Conservation (phyloP, 1,284 basidiomycete genomes). For the Coniophora puteana region DNA sequence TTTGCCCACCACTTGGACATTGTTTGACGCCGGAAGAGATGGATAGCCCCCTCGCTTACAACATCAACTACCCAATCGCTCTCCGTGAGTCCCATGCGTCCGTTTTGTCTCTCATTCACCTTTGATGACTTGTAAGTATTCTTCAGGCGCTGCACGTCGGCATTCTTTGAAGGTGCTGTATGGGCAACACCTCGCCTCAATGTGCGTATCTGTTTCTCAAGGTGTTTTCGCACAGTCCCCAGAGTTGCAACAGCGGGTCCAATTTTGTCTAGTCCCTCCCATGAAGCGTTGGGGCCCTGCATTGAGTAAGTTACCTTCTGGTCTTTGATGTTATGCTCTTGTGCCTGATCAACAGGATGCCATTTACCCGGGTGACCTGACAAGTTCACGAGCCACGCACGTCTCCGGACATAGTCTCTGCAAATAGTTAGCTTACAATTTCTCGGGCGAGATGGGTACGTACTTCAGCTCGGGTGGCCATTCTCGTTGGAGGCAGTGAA, state of each 20-base stretch:
- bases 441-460: conserved; percentile 4
- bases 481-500: conserved; percentile 32
- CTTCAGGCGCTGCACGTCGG: conserved; percentile 2
- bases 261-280: conserved; percentile 26
- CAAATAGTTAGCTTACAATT: background rate
- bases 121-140: background rate
- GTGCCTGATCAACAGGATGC: conserved; percentile 22
- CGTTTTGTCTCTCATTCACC: background rate
- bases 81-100: no score
- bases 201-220: conserved; percentile 23
- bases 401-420: conserved; percentile 24
- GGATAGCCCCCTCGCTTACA: background rate
- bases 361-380: conserved; percentile 21
- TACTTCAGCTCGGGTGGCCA: conserved; percentile 27
- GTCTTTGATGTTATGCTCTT: conserved; percentile 31
- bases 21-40: background rate
- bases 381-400: conserved; percentile 34
- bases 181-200: conserved; percentile 1
- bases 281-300: conserved; percentile 26
- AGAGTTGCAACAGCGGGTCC: conserved; percentile 28
- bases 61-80: background rate
- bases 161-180: conserved; percentile 4
- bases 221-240: conserved; percentile 16
- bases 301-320: conserved; percentile 21
- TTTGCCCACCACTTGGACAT: background rate